A percentile compares a stretch with the other conserved stretches of the same genome.
Evolutionary conservation across 2,329 filamentous ascomycete species (phyloP).

Genomic region (Xylariales sp.): DNA sequence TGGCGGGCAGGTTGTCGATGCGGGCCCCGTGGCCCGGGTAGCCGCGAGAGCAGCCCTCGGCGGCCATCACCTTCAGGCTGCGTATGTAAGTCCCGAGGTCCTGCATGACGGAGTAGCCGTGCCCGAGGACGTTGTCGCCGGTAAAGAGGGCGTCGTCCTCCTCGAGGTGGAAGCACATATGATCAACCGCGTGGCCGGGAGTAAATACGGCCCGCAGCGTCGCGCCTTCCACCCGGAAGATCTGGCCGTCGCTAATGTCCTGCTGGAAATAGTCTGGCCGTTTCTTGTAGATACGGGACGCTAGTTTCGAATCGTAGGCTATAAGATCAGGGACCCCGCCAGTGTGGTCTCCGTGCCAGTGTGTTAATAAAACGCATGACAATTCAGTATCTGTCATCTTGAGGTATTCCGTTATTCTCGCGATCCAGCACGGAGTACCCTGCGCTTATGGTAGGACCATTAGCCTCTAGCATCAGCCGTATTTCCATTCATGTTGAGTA

Average conservation of each 20-base stretch:
- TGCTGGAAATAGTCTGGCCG: constrained; percentile 46
- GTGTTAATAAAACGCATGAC: constrained; percentile 67
- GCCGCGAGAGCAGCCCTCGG: constrained; percentile 56
- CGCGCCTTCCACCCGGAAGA: constrained; percentile 41
- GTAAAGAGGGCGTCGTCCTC: constrained; percentile 82
- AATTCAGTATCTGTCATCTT: constrained; percentile 21
- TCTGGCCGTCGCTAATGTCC: constrained; percentile 48
- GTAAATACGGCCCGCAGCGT: constrained; percentile 27
- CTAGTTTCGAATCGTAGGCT: constrained; percentile 51
- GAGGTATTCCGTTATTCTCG: constrained; percentile 28
- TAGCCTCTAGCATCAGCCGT: too few species aligned
- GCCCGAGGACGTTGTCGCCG: constrained; percentile 80
- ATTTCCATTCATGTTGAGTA: too few species aligned
- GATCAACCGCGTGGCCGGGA: constrained; percentile 71
- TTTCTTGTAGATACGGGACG: constrained; percentile 58
- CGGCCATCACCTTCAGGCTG: constrained; percentile 63
- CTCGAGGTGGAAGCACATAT: constrained; percentile 70
- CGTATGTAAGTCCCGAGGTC: constrained; percentile 63
- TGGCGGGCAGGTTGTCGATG: constrained; percentile 66
- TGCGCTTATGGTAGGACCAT: too few species aligned
- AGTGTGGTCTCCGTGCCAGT: constrained; percentile 87
- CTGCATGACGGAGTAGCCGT: constrained; percentile 80
- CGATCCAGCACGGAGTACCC: constrained; percentile 57
- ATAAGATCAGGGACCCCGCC: constrained; percentile 69
- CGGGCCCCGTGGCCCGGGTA: constrained; percentile 85